phyloP scores from a whole-genome alignment of 2,329 filamentous ascomycete genomes.

The Akanthomyces lecanii region DNA sequence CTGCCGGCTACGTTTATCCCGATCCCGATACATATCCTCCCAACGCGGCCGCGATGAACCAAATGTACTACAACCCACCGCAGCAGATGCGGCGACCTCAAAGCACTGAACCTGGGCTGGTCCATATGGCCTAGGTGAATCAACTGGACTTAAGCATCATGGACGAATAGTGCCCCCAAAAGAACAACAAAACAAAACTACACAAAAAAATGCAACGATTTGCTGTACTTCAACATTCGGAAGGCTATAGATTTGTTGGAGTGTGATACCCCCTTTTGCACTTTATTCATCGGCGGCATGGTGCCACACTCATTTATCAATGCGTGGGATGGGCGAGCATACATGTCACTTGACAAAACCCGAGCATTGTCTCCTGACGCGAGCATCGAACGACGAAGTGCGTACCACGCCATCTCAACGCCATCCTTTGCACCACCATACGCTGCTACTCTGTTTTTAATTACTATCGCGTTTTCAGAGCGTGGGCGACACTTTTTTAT shows the following conservation, averaged over 20 bases:
- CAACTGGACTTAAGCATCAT: slow-evolving; percentile 14
- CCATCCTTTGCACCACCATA: not conserved
- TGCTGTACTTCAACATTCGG: slow-evolving; percentile 12
- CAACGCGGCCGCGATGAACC: slow-evolving; percentile 52
- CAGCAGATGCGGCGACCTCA: slow-evolving; percentile 65
- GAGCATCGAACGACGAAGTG: not conserved
- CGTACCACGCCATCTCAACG: not conserved
- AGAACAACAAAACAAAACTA: not conserved
- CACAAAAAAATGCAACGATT: not conserved
- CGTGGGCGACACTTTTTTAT: not conserved
- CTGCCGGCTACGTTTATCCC: slow-evolving; percentile 68
- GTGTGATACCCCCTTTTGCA: slow-evolving; percentile 15
- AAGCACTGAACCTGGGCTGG: slow-evolving; percentile 62
- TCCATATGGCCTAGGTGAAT: slow-evolving; percentile 37
- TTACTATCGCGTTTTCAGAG: not conserved
- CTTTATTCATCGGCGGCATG: not conserved
- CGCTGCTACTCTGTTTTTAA: slow-evolving; percentile 4
- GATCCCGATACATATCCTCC: slow-evolving; percentile 73
- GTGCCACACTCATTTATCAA: not conserved
- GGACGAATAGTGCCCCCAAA: not conserved
- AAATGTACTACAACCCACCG: slow-evolving; percentile 69
- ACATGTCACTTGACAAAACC: too few relatives aligned
- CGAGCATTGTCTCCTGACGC: not conserved
- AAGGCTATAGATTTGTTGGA: slow-evolving; percentile 16
- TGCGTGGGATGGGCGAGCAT: not conserved